phyloP scores from a whole-genome alignment of 2,329 filamentous ascomycete species.

The Biscogniauxia mediterranea region DNA sequence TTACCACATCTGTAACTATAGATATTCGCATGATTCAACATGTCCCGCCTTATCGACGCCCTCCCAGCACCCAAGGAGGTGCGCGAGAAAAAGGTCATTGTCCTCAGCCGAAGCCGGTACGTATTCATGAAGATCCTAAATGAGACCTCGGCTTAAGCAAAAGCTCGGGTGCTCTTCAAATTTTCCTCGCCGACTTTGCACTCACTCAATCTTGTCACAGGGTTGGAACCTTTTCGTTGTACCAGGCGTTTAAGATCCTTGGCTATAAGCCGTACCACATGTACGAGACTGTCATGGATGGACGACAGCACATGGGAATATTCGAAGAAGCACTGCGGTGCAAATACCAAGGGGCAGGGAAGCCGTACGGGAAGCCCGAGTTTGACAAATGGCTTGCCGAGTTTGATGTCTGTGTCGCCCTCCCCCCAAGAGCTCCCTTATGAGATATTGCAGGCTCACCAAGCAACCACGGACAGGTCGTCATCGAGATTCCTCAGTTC shows the following conservation, averaged over 20 bases:
- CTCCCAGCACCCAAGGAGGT: conserved; percentile 15
- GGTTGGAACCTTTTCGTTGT: conserved; percentile 26
- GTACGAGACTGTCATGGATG: conserved; percentile 16
- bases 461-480: conserved; percentile 5
- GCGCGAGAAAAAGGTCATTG: conserved; percentile 21
- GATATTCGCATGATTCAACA: not conserved
- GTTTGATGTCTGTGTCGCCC: conserved; percentile 20
- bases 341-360: conserved; percentile 19
- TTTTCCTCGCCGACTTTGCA: not conserved
- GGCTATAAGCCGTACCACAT: conserved; percentile 27
- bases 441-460: not conserved
- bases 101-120: conserved; percentile 20
- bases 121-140: not conserved
- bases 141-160: not conserved
- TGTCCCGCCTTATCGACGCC: conserved; percentile 21
- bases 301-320: conserved; percentile 14
- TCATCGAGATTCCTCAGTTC: conserved; percentile 26
- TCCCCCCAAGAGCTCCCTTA: not conserved
- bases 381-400: conserved; percentile 26
- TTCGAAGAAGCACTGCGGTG: conserved; percentile 22
- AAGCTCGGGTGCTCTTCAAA: not conserved
- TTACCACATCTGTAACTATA: too few species aligned
- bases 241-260: conserved; percentile 23
- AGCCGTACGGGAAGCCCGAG: conserved; percentile 25
- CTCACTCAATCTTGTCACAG: conserved; percentile 4